Percentiles rank a stretch among this genome's conserved stretches.
These are phyloP conservation scores for Leptographium procerum DNA, from an alignment of 2,329 filamentous ascomycete species.

Conservation along the genomic window DNA sequence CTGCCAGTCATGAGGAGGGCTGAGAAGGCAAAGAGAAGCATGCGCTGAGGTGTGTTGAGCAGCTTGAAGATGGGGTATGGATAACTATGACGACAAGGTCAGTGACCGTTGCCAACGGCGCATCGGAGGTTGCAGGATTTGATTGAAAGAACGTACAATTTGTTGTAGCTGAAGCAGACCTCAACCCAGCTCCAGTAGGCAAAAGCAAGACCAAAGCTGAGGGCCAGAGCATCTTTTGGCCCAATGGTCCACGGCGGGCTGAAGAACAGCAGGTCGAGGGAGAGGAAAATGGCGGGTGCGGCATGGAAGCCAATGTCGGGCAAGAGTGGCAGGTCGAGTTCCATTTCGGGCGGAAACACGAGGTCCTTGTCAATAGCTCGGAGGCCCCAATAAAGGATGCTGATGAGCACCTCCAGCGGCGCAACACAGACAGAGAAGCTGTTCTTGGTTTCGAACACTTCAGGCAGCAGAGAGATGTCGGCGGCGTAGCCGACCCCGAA, in stretches of 20 bases:
- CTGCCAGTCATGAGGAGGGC: slow-evolving; percentile 61
- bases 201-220: slow-evolving; percentile 50
- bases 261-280: slow-evolving; percentile 54
- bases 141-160: slow-evolving; percentile 35
- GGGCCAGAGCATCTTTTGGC: slow-evolving; percentile 43
- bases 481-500: slow-evolving; percentile 52
- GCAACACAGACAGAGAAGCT: slow-evolving; percentile 51
- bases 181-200: slow-evolving; percentile 71
- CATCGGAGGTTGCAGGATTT: not conserved
- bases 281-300: slow-evolving; percentile 52
- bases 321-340: slow-evolving; percentile 40
- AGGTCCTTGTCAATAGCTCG: slow-evolving; percentile 42
- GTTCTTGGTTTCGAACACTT: slow-evolving; percentile 59
- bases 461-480: slow-evolving; percentile 46
- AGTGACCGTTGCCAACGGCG: not conserved
- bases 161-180: slow-evolving; percentile 56
- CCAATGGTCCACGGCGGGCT: slow-evolving; percentile 63
- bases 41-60: slow-evolving; percentile 53
- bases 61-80: slow-evolving; percentile 76
- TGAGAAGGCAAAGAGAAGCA: slow-evolving; percentile 56
- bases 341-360: slow-evolving; percentile 42
- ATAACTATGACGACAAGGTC: slow-evolving; percentile 40
- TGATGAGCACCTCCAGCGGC: slow-evolving; percentile 61
- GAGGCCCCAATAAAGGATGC: slow-evolving; percentile 62
- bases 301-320: slow-evolving; percentile 54